phyloP scores from a whole-genome alignment of 176 grass and related monocot species.

The Rhynchospora pubera region DNA sequence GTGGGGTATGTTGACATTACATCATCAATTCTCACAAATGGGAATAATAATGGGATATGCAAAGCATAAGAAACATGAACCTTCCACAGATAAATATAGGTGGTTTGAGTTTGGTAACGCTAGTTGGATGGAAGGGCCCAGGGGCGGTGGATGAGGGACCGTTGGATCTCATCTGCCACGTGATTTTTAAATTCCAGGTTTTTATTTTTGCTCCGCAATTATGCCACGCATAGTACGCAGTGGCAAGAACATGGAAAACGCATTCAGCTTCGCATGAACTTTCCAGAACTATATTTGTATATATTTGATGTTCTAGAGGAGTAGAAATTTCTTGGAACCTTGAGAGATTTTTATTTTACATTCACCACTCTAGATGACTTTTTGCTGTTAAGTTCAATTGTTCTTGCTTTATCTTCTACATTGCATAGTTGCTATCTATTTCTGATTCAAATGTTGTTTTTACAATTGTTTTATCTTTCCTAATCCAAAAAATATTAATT shows the following conservation, averaged over 20 bases:
- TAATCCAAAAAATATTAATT: too few relatives aligned
- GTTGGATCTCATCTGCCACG: conserved; percentile 12
- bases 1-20: not conserved
- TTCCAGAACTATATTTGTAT: not conserved
- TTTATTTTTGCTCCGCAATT: not conserved
- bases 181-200: not conserved
- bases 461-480: too few relatives aligned
- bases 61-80: not conserved
- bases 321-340: not conserved
- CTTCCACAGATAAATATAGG: not conserved
- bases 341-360: not conserved
- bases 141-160: not conserved
- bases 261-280: not conserved
- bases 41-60: not conserved
- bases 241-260: not conserved
- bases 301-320: not conserved
- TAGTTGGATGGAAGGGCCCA: not conserved
- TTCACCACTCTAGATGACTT: not conserved
- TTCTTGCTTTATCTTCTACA: not conserved
- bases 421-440: not conserved
- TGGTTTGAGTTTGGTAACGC: not conserved
- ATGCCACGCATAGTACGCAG: not conserved
- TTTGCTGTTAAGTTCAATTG: not conserved
- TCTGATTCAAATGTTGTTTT: not conserved
- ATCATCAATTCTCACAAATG: not conserved